Conservation (phyloP, 2,329 filamentous ascomycete genomes). For the Magnaporthiopsis incrustans region DNA sequence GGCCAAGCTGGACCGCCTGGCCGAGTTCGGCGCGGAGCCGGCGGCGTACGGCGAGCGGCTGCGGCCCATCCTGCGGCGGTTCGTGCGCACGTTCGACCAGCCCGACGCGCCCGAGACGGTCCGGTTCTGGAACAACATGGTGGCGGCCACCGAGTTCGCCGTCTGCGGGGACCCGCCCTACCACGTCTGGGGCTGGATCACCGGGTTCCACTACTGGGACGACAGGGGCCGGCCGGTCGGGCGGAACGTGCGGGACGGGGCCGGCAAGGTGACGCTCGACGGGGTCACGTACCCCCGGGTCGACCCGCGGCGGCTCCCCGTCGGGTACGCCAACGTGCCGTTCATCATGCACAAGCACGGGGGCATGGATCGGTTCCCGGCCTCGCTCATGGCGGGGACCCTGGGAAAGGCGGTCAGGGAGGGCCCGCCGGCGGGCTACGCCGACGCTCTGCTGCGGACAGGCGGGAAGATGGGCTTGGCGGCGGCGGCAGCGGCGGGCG, state of each 20-base stretch:
- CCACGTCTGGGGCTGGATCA: constrained; percentile 39
- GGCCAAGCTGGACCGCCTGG: constrained; percentile 32
- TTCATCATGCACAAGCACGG: constrained; percentile 28
- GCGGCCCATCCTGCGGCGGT: constrained; percentile 33
- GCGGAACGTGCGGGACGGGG: neutral
- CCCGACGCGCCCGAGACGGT: constrained; percentile 23
- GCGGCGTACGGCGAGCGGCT: constrained; percentile 29
- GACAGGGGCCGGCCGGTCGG: constrained; percentile 22
- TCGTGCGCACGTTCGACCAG: constrained; percentile 35
- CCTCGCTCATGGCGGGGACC: constrained; percentile 29
- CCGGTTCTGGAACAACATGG: constrained; percentile 36
- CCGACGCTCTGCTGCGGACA: constrained; percentile 25
- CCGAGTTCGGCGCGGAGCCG: constrained; percentile 35
- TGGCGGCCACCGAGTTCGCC: constrained; percentile 23
- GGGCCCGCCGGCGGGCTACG: constrained; percentile 17
- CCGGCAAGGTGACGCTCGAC: constrained; percentile 11
- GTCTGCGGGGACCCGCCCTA: constrained; percentile 24
- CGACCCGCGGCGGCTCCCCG: constrained; percentile 21
- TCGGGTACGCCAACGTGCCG: constrained; percentile 31
- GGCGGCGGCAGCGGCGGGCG: neutral
- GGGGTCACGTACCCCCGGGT: constrained; percentile 20
- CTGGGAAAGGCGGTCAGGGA: constrained; percentile 18
- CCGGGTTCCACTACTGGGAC: constrained; percentile 38
- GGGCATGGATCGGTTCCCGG: constrained; percentile 18
- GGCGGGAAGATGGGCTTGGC: neutral